Conservation (phyloP, 2,329 filamentous ascomycete species). For the Pseudopyricularia cyperi region DNA sequence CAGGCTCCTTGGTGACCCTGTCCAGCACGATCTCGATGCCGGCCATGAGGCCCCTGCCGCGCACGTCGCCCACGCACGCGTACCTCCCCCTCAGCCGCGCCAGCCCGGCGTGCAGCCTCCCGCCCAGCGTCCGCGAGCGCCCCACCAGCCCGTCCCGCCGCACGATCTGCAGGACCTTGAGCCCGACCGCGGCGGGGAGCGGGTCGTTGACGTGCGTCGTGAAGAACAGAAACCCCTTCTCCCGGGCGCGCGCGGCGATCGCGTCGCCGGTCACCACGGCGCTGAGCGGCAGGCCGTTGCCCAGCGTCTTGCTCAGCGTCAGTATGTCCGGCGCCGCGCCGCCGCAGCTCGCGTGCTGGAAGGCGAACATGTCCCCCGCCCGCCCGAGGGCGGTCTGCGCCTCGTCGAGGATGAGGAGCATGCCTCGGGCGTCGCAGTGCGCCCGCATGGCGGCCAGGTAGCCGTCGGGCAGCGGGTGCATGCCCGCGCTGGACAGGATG, state of each 20-base stretch:
- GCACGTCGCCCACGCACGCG: conserved; percentile 48
- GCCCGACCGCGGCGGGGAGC: conserved; percentile 43
- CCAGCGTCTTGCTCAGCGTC: conserved; percentile 39
- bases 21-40: conserved; percentile 45
- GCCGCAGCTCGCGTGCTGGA: conserved; percentile 26
- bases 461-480: conserved; percentile 38
- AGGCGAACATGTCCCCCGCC: conserved; percentile 44
- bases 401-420: conserved; percentile 47
- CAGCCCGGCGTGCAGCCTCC: conserved; percentile 32
- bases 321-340: conserved; percentile 35
- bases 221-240: conserved; percentile 40
- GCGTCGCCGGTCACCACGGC: conserved; percentile 41
- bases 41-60: conserved; percentile 43
- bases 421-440: conserved; percentile 38
- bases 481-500: conserved; percentile 43
- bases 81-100: conserved; percentile 32
- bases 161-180: conserved; percentile 50
- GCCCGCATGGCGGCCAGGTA: conserved; percentile 38
- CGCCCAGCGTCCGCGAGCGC: conserved; percentile 28
- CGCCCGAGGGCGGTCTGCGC: conserved; percentile 46
- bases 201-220: conserved; percentile 53
- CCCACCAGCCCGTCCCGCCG: conserved; percentile 38
- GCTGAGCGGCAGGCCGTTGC: conserved; percentile 39
- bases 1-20: conserved; percentile 27
- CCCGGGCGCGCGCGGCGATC: conserved; percentile 33